These are phyloP conservation scores for Metschnikowia drakensbergensis DNA, from an alignment of 805 yeast species.

Conservation along the genomic window DNA sequence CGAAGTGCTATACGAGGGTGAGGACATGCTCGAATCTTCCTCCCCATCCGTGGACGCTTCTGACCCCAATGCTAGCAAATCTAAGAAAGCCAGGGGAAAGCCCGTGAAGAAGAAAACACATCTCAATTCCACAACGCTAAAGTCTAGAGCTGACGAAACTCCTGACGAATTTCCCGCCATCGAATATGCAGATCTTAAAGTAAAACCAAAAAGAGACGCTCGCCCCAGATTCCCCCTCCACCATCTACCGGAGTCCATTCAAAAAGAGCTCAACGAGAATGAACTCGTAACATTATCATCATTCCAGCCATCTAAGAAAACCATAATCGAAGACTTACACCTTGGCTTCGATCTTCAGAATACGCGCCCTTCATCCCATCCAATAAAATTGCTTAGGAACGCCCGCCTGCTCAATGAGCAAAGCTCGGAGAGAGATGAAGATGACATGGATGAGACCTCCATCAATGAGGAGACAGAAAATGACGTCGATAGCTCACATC, in stretches of 20 bases:
- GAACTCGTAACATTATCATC: constrained; percentile 11
- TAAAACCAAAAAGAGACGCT: constrained; percentile 9
- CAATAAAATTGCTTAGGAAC: constrained; percentile 13
- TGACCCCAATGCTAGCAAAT: constrained; percentile 6
- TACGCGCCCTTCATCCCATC: constrained; percentile 12
- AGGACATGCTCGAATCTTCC: constrained; percentile 10
- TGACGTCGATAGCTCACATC: background rate
- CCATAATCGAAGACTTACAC: constrained; percentile 17
- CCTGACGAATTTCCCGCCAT: constrained; percentile 3
- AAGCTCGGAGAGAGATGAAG: constrained; percentile 8
- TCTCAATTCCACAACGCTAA: constrained; percentile 8
- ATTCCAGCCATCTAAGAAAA: constrained; percentile 19
- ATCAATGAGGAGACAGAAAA: background rate
- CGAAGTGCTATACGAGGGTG: constrained; percentile 17
- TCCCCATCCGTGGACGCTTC: constrained; percentile 5
- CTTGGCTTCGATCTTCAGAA: constrained; percentile 18
- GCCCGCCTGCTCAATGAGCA: constrained; percentile 11
- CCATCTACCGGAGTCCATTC: constrained; percentile 16
- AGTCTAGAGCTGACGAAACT: background rate
- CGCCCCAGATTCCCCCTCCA: constrained; percentile 17
- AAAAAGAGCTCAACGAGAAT: constrained; percentile 13
- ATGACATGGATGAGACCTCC: constrained; percentile 6
- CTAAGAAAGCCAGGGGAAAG: constrained; percentile 13
- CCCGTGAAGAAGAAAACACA: constrained; percentile 15
- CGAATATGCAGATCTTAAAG: constrained; percentile 4